Conservation (phyloP, 164 flowering plant genomes). For the Amborella trichopoda region DNA sequence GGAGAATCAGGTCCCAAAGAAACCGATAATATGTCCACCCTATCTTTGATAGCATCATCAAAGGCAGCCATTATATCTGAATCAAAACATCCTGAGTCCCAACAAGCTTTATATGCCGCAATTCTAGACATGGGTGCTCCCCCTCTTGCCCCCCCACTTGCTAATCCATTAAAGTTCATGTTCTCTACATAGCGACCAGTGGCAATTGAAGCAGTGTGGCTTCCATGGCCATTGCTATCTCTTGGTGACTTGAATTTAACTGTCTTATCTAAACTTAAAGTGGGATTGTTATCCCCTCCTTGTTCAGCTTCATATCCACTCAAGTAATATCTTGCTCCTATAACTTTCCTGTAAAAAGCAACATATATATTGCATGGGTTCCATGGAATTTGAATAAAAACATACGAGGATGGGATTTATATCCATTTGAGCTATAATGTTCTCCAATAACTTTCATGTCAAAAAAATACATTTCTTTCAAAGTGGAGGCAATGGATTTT, state of each 20-base stretch:
- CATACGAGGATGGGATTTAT: neutral
- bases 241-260: slow-evolving; percentile 52
- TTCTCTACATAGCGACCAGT: slow-evolving; percentile 59
- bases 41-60: slow-evolving; percentile 80
- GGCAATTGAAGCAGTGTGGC: slow-evolving; percentile 82
- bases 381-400: neutral
- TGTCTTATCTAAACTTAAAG: slow-evolving; percentile 4
- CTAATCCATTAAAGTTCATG: slow-evolving; percentile 57
- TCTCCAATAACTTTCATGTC: too few species aligned
- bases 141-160: slow-evolving; percentile 70
- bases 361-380: neutral
- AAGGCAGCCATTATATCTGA: slow-evolving; percentile 71
- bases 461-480: too few species aligned
- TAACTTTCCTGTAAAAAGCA: slow-evolving; percentile 41
- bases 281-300: slow-evolving; percentile 2
- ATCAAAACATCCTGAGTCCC: slow-evolving; percentile 78
- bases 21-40: slow-evolving; percentile 56
- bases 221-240: slow-evolving; percentile 77
- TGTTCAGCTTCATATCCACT: slow-evolving; percentile 59
- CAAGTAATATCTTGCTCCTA: slow-evolving; percentile 69
- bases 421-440: too few species aligned
- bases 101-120: slow-evolving; percentile 73
- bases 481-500: too few species aligned
- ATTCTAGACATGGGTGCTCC: slow-evolving; percentile 81
- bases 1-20: slow-evolving; percentile 67